A percentile compares a stretch with the other conserved stretches of the same genome.
Evolutionary conservation across 2,329 filamentous ascomycete species (phyloP).

Genomic region (Rutstroemia sydowiana): DNA sequence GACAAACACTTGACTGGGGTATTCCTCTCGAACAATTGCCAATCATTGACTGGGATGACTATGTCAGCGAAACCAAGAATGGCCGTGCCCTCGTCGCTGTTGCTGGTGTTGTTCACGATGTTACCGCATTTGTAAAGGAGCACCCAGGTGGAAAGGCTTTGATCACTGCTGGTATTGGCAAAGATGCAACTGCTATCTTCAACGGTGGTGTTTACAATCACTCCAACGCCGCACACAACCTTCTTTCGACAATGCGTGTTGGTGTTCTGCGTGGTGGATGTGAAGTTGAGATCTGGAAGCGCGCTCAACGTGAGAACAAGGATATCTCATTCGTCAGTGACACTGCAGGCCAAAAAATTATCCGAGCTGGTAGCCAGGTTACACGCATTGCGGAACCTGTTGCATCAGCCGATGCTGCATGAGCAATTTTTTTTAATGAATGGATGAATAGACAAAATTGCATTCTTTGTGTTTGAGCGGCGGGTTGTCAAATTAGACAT

Average conservation of each 20-base stretch:
- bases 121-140: conserved; percentile 77
- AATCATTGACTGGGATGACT: conserved; percentile 81
- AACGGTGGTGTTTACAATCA: conserved; percentile 87
- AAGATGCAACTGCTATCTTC: conserved; percentile 85
- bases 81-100: conserved; percentile 71
- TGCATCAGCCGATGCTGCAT: conserved; percentile 78
- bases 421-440: conserved; percentile 16
- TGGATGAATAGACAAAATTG: conserved; percentile 1
- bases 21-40: conserved; percentile 77
- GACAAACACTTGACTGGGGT: conserved; percentile 76
- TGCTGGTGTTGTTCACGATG: conserved; percentile 80
- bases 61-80: conserved; percentile 68
- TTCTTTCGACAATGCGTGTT: conserved; percentile 80
- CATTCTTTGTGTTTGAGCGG: conserved; percentile 15
- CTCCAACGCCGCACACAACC: conserved; percentile 83
- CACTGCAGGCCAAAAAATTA: conserved; percentile 70
- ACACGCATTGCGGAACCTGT: conserved; percentile 77
- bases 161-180: conserved; percentile 74
- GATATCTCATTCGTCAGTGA: conserved; percentile 75
- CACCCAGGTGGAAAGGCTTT: conserved; percentile 87
- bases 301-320: conserved; percentile 76
- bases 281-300: conserved; percentile 92
- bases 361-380: conserved; percentile 77
- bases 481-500: conserved; percentile 7
- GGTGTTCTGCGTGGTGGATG: conserved; percentile 80